Evolutionary conservation across 805 yeast genomes (phyloP).

Genomic region (Hanseniaspora valbyensis): DNA sequence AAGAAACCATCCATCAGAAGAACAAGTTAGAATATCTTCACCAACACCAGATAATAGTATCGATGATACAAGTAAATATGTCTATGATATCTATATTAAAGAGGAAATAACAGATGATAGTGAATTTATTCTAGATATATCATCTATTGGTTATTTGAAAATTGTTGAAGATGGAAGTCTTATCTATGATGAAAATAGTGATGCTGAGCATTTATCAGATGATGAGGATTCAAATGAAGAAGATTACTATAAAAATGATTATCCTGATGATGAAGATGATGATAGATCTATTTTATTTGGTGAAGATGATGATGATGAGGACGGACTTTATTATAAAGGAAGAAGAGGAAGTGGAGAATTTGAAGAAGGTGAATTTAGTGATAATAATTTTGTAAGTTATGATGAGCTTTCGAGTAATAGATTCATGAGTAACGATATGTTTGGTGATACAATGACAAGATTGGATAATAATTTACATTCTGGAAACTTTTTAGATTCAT

Average conservation of each 20-base stretch:
- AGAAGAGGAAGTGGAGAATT: slow-evolving; percentile 23
- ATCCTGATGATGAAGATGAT: slow-evolving; percentile 87
- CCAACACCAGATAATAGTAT: slow-evolving; percentile 18
- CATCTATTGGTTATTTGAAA: slow-evolving; percentile 32
- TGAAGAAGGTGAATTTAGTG: slow-evolving; percentile 17
- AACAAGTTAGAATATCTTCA: slow-evolving; percentile 23
- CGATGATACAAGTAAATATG: slow-evolving; percentile 50
- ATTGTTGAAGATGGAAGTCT: slow-evolving; percentile 34
- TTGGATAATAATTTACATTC: slow-evolving; percentile 5
- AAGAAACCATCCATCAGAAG: slow-evolving; percentile 16
- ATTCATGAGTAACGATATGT: not conserved
- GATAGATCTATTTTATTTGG: slow-evolving; percentile 33
- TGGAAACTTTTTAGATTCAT: slow-evolving; percentile 14
- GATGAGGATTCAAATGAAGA: slow-evolving; percentile 88
- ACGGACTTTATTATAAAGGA: slow-evolving; percentile 28
- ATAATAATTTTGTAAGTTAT: slow-evolving; percentile 17
- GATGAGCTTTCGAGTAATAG: slow-evolving; percentile 3
- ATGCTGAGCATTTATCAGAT: slow-evolving; percentile 39
- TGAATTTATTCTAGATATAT: slow-evolving; percentile 25
- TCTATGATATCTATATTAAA: slow-evolving; percentile 77
- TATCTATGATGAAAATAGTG: slow-evolving; percentile 33
- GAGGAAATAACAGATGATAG: slow-evolving; percentile 52
- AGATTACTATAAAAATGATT: slow-evolving; percentile 81
- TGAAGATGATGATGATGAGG: slow-evolving; percentile 26
- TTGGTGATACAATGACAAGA: slow-evolving; percentile 13